phyloP scores from a whole-genome alignment of 805 yeast genomes.

The Kregervanrija delftensis region DNA sequence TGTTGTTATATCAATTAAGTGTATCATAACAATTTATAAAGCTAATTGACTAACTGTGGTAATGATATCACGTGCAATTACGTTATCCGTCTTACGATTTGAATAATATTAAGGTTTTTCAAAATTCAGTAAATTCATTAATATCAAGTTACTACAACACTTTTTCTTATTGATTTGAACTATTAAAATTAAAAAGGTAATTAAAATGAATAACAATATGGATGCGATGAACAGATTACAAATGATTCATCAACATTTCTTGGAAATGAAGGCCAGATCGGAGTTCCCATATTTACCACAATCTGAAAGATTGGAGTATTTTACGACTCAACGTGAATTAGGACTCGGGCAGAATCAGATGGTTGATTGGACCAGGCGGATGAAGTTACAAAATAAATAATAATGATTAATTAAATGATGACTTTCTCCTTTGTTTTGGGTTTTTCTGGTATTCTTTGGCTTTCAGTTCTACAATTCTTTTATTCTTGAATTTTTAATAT shows the following conservation, averaged over 20 bases:
- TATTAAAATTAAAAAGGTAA: background rate
- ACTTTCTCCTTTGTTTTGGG: background rate
- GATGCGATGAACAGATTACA: constrained; percentile 13
- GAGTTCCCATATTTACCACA: constrained; percentile 19
- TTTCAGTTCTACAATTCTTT: background rate
- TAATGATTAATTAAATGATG: background rate
- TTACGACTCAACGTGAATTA: background rate
- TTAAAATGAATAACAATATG: constrained; percentile 1
- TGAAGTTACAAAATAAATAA: background rate
- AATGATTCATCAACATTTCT: constrained; percentile 17
- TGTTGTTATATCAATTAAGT: too few relatives aligned
- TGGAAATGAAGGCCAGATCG: constrained; percentile 2
- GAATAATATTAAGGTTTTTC: too few relatives aligned
- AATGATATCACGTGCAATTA: too few relatives aligned
- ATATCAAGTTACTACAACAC: too few relatives aligned
- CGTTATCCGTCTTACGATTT: too few relatives aligned
- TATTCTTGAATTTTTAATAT: background rate
- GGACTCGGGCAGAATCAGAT: constrained; percentile 13
- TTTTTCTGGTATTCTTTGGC: background rate
- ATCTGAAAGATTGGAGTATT: constrained; percentile 14
- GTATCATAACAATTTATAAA: too few relatives aligned
- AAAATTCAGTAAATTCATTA: too few relatives aligned
- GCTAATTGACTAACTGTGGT: too few relatives aligned
- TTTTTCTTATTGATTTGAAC: too few relatives aligned
- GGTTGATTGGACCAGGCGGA: constrained; percentile 10